A percentile compares a stretch with the other conserved stretches of the same genome.
These are phyloP conservation scores for Fusarium domesticum DNA, from an alignment of 2,329 filamentous ascomycete species.

Conservation along the genomic window DNA sequence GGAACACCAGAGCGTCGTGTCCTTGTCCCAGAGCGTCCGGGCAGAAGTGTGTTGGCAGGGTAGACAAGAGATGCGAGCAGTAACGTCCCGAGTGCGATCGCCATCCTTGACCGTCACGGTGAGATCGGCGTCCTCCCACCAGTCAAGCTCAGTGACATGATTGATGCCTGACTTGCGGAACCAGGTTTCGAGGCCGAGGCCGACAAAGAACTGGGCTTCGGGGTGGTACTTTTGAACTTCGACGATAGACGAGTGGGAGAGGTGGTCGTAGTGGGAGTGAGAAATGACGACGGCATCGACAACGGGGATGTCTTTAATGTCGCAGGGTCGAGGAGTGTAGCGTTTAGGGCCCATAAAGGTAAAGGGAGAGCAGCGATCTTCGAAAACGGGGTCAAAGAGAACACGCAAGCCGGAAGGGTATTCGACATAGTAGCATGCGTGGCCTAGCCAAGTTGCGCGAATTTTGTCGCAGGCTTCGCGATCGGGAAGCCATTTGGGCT, in stretches of 20 bases:
- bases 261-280: slow-evolving; percentile 91
- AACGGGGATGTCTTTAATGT: slow-evolving; percentile 71
- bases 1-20: slow-evolving; percentile 79
- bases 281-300: slow-evolving; percentile 78
- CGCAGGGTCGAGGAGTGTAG: slow-evolving; percentile 74
- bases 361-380: slow-evolving; percentile 79
- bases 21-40: slow-evolving; percentile 65
- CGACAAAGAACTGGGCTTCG: slow-evolving; percentile 82
- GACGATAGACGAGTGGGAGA: slow-evolving; percentile 72
- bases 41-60: slow-evolving; percentile 82
- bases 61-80: slow-evolving; percentile 70
- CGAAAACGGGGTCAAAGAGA: slow-evolving; percentile 91
- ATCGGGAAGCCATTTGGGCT: slow-evolving; percentile 63
- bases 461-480: slow-evolving; percentile 58
- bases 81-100: slow-evolving; percentile 47
- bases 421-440: slow-evolving; percentile 91
- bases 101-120: slow-evolving; percentile 45
- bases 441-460: slow-evolving; percentile 89
- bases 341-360: slow-evolving; percentile 69
- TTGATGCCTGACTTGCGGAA: slow-evolving; percentile 67
- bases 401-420: slow-evolving; percentile 83
- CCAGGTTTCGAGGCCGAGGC: slow-evolving; percentile 79
- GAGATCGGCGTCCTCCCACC: slow-evolving; percentile 87
- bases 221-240: slow-evolving; percentile 70
- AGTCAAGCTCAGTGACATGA: slow-evolving; percentile 86